Base-by-base conservation (phyloP, 768 basidiomycete species). In the Pulveroboletus sp. region DNA sequence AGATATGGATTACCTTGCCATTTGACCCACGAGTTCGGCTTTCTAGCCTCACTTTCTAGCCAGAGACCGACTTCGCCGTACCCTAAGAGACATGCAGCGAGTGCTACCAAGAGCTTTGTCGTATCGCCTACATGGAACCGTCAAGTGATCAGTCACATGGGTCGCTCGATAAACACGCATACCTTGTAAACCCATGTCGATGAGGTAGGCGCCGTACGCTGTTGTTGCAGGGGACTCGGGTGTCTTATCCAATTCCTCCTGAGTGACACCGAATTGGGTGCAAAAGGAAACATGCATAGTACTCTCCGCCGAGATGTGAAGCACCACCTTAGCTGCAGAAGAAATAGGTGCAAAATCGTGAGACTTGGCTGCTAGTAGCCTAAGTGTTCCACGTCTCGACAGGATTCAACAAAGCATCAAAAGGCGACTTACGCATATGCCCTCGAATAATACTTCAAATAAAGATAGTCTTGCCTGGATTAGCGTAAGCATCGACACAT, bases 51-150 rank as follows among this genome's bases (percentile, higher is more conserved):
- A 32, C 75, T 79, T 64, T 82, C 77, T 30, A 97, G 71, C 84
- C 91, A 89, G 36, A 90, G 69, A 1, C 93, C 93, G 0, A 93
- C 90, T 64, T 95, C 89, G 10, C 93, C 93, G 62, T 96, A 97
- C 3, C 93, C 94, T 0, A 95, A 70, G 8, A 95, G 73, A 63
- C 94, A 97, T 8, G 89, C 85, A 9, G 87, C 82, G 1, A 93
- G 76, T 0, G 89, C 86, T 71, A 96, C 83, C n/a, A 86, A 62
- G 6, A 94, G 71, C 52, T 79, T 84, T 32, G 79, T 77, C 5
- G 78, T 65, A 60, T 93, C 90, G 0, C 90, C 89, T 80, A 49
- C 21, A 17, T 36, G 36, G 18, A 11, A 8, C 8, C n/a, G 35
- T 46, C 17, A 18, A 26, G 12, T 27, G 41, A 15, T 17, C 18